These are phyloP conservation scores for Lagenaria siceraria DNA, from an alignment of 306 rosid genomes.

Conservation along the genomic window DNA sequence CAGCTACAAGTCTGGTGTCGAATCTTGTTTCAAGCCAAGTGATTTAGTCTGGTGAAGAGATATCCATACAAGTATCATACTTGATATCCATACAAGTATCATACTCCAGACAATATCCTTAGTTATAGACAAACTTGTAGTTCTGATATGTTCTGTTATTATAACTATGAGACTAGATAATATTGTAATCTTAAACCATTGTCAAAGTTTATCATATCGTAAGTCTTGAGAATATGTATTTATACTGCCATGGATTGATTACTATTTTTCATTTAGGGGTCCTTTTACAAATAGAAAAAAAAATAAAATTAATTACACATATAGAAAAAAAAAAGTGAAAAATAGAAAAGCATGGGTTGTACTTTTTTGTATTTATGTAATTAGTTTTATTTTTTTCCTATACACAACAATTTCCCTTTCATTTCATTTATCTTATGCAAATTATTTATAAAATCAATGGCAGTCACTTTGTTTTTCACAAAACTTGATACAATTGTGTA, in stretches of 20 bases:
- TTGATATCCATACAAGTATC: background rate
- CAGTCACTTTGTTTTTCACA: background rate
- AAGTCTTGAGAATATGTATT: background rate
- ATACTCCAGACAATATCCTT: background rate
- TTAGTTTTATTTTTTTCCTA: no score
- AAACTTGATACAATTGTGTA: background rate
- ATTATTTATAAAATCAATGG: background rate
- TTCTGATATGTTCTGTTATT: background rate
- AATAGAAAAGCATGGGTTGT: no score
- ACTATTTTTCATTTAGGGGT: no score
- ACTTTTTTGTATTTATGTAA: no score
- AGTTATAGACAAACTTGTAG: background rate
- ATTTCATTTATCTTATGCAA: background rate
- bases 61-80: background rate
- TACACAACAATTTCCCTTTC: no score
- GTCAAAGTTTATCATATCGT: background rate
- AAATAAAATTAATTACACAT: no score
- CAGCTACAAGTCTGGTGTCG: background rate
- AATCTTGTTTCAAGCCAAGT: background rate
- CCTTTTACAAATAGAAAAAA: no score
- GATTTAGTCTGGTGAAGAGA: background rate
- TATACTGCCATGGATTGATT: background rate
- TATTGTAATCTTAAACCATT: background rate
- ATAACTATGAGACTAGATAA: background rate
- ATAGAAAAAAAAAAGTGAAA: no score